phyloP scores from a whole-genome alignment of 1,284 basidiomycete genomes.

The Neolentinus lepideus region DNA sequence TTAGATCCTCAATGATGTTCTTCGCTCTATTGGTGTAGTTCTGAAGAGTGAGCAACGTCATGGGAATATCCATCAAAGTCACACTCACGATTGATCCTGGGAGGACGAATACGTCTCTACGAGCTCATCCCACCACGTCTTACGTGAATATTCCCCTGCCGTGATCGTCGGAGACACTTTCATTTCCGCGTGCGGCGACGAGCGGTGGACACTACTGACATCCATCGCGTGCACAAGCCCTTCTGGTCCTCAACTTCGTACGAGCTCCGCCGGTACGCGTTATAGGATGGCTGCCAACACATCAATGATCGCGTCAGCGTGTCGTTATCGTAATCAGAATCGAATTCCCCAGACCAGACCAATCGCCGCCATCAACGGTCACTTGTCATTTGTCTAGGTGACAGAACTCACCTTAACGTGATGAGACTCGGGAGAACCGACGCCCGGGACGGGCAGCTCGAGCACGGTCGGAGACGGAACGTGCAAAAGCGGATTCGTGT shows the following conservation, averaged over 20 bases:
- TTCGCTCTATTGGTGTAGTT: no score
- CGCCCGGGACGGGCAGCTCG: not conserved
- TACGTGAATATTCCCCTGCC: conserved; percentile 36
- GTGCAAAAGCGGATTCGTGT: not conserved
- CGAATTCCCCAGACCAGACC: not conserved
- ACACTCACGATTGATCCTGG: conserved; percentile 38
- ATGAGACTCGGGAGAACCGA: not conserved
- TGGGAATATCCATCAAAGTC: conserved; percentile 4
- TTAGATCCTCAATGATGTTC: conserved; percentile 45
- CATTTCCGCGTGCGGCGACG: not conserved
- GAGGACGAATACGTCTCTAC: conserved; percentile 37
- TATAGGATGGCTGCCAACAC: not conserved
- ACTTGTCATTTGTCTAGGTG: no score
- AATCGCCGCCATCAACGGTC: no score
- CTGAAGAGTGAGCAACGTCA: no score
- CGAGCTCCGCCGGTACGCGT: not conserved
- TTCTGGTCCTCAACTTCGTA: not conserved
- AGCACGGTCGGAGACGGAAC: not conserved
- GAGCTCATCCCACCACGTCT: conserved; percentile 60
- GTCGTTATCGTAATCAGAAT: no score
- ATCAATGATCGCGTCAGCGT: not conserved
- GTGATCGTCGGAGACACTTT: conserved; percentile 18
- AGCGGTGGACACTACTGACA: not conserved
- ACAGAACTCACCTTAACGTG: not conserved
- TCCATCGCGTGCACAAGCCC: not conserved